Conservation (phyloP, 148 eudicot genomes). For the Hydrangea macrophylla region DNA sequence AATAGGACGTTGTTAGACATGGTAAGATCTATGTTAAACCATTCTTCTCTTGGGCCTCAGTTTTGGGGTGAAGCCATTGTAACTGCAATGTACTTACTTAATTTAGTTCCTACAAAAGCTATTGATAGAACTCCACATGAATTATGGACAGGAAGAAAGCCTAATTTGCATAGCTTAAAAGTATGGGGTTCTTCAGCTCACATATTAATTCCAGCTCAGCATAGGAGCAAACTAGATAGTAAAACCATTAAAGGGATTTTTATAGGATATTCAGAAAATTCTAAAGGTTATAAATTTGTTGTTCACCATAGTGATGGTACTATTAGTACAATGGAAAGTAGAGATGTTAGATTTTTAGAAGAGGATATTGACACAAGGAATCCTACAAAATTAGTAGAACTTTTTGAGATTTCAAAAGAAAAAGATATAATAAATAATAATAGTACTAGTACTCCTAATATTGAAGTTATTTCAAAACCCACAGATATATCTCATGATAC, state of each 20-base stretch:
- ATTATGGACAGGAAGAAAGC: no score
- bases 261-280: background rate
- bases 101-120: background rate
- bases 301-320: background rate
- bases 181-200: background rate
- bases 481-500: background rate
- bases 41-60: background rate
- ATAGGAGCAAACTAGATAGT: background rate
- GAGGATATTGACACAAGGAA: background rate
- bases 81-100: background rate
- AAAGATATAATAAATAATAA: no score
- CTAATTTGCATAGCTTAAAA: background rate
- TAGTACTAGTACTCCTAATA: no score
- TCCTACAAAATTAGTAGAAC: background rate
- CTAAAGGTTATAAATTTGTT: background rate
- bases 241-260: background rate
- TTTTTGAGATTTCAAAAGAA: background rate
- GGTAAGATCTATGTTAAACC: no score
- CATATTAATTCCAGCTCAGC: background rate
- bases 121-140: background rate
- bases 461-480: no score
- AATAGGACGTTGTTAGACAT: no score
- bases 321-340: background rate
- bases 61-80: constrained; percentile 3
- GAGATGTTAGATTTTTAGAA: background rate